Conservation (phyloP, 2,329 filamentous ascomycete genomes). For the Elsinoe ampelina region DNA sequence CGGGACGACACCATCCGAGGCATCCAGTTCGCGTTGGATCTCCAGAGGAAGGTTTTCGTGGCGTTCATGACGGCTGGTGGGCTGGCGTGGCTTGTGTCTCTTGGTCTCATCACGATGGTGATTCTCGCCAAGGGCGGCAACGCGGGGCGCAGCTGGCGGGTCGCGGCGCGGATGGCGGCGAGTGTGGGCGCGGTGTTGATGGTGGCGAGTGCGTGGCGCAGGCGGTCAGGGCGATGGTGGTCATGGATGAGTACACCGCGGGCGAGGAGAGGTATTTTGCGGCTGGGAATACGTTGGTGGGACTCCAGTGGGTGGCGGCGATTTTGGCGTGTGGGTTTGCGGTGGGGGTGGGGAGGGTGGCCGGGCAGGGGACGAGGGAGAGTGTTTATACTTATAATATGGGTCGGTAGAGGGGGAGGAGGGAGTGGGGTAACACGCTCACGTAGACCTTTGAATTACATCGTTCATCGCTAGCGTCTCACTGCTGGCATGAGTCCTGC, state of each 20-base stretch:
- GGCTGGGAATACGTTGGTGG: slow-evolving; percentile 13
- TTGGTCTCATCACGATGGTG: slow-evolving; percentile 14
- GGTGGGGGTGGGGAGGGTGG: slow-evolving; percentile 10
- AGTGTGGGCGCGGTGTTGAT: slow-evolving; percentile 14
- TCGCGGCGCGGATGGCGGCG: slow-evolving; percentile 3
- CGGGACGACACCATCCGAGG: background rate
- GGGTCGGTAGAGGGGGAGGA: background rate
- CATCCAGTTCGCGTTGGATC: slow-evolving; percentile 12
- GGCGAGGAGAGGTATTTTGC: background rate
- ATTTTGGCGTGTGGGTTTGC: slow-evolving; percentile 14
- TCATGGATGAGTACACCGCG: background rate
- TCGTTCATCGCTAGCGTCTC: background rate
- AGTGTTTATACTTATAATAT: slow-evolving; percentile 13
- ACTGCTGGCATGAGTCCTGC: background rate
- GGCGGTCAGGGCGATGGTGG: slow-evolving; percentile 13
- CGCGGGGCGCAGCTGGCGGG: slow-evolving; percentile 8
- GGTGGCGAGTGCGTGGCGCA: slow-evolving; percentile 16
- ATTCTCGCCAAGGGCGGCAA: slow-evolving; percentile 12
- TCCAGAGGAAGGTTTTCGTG: slow-evolving; percentile 16
- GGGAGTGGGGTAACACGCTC: too few species aligned
- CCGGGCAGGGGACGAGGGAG: background rate
- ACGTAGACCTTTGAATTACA: too few species aligned
- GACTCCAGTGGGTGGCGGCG: slow-evolving; percentile 16
- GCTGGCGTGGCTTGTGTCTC: slow-evolving; percentile 14
- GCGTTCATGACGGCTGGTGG: slow-evolving; percentile 18